phyloP scores from a whole-genome alignment of 306 rosid species.

The Canavalia ensiformis region DNA sequence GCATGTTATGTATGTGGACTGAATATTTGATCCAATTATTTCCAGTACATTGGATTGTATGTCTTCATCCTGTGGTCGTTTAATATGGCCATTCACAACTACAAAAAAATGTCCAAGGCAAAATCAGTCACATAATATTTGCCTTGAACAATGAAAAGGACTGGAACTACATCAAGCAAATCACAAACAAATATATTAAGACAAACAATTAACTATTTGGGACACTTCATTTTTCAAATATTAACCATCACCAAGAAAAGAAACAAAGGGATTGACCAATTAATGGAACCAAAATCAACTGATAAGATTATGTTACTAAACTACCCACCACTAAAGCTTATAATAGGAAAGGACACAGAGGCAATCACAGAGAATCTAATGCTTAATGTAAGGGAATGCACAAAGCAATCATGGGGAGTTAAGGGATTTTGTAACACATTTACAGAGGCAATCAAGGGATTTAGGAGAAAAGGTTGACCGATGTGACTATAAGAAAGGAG shows the following conservation, averaged over 20 bases:
- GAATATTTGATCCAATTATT: conserved; percentile 90
- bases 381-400: no score
- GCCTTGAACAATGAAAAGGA: not conserved
- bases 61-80: conserved; percentile 97
- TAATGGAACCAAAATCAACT: not conserved
- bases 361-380: no score
- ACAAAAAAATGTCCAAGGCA: conserved; percentile 38
- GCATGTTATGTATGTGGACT: conserved; percentile 91
- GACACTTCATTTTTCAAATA: conserved; percentile 25
- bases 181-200: conserved; percentile 25
- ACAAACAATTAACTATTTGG: not conserved
- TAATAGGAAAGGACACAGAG: not conserved
- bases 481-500: not conserved
- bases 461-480: not conserved
- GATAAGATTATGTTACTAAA: not conserved
- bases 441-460: no score
- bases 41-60: conserved; percentile 94
- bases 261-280: conserved; percentile 27
- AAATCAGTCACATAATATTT: conserved; percentile 13
- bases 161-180: conserved; percentile 5
- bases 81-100: conserved; percentile 89
- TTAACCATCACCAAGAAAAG: conserved; percentile 20
- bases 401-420: no score
- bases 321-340: not conserved
- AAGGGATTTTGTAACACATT: no score